Percentiles rank a stretch among this genome's conserved stretches.
Evolutionary conservation across 768 basidiomycete species (phyloP).

Genomic region (Gelatoporia subvermispora): DNA sequence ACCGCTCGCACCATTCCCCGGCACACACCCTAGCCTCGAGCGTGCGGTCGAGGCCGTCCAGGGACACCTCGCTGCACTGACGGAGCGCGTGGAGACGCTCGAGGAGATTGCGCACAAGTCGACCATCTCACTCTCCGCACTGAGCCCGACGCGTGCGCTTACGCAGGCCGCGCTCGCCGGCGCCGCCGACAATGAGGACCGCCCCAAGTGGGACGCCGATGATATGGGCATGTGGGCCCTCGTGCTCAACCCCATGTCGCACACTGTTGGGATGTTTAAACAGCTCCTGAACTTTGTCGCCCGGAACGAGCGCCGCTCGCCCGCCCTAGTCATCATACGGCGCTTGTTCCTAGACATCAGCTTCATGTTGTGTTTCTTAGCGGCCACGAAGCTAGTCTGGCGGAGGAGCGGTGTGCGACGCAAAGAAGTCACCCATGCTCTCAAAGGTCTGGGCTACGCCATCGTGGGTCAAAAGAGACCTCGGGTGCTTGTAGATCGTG

Average conservation of each 20-base stretch:
- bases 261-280: slow-evolving; percentile 43
- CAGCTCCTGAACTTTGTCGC: slow-evolving; percentile 55
- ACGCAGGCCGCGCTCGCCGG: slow-evolving; percentile 12
- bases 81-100: slow-evolving; percentile 59
- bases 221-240: slow-evolving; percentile 84
- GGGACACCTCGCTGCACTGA: slow-evolving; percentile 74
- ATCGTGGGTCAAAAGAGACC: slow-evolving; percentile 49
- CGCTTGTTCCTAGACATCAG: slow-evolving; percentile 75
- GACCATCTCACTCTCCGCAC: slow-evolving; percentile 30
- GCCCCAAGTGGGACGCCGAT: slow-evolving; percentile 56
- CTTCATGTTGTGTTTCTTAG: slow-evolving; percentile 64
- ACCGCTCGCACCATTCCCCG: slow-evolving; percentile 32
- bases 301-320: slow-evolving; percentile 55
- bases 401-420: slow-evolving; percentile 63
- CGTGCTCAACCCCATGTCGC: slow-evolving; percentile 59
- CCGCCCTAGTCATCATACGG: slow-evolving; percentile 62
- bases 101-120: slow-evolving; percentile 35
- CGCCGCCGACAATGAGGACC: slow-evolving; percentile 4
- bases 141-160: slow-evolving; percentile 17
- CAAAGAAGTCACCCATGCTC: slow-evolving; percentile 60
- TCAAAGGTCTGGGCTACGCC: slow-evolving; percentile 66
- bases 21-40: slow-evolving; percentile 56
- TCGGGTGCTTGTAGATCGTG: slow-evolving; percentile 46
- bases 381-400: slow-evolving; percentile 57
- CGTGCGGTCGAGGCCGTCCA: slow-evolving; percentile 77